Conservation (phyloP, 305 asterid genomes). For the Fraxinus angustifolia region DNA sequence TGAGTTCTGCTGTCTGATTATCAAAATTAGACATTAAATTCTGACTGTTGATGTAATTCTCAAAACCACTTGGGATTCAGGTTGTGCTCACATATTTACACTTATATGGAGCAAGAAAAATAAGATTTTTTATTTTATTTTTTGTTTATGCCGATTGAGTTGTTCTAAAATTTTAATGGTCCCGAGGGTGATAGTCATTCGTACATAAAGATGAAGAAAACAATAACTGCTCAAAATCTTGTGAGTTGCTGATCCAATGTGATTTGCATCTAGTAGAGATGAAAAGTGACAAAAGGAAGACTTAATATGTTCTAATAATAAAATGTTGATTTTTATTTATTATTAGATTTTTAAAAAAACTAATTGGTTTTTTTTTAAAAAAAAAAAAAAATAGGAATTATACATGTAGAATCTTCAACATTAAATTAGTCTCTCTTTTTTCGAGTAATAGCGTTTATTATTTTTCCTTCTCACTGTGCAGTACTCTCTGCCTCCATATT, state of each 20-base stretch:
- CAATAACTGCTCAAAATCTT: neutral
- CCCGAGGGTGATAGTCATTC: neutral
- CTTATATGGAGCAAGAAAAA: neutral
- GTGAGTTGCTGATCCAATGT: neutral
- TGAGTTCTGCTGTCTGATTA: neutral
- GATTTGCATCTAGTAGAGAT: neutral
- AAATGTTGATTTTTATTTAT: neutral
- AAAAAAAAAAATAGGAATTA: neutral
- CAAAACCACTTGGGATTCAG: neutral
- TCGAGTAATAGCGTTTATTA: neutral
- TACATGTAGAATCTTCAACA: neutral
- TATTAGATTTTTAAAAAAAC: neutral
- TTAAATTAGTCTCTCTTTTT: neutral
- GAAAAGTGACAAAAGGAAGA: neutral
- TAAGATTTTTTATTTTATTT: neutral
- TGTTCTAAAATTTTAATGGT: neutral
- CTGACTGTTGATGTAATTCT: neutral
- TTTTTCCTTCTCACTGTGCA: conserved; percentile 37
- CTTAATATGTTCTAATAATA: neutral
- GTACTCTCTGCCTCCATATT: conserved; percentile 62
- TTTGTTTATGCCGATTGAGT: neutral
- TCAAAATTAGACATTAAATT: neutral
- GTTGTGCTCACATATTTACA: neutral
- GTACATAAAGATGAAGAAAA: neutral
- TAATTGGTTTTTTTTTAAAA: neutral